Conservation (phyloP, 2,329 filamentous ascomycete species). For the Coniella lustricola region DNA sequence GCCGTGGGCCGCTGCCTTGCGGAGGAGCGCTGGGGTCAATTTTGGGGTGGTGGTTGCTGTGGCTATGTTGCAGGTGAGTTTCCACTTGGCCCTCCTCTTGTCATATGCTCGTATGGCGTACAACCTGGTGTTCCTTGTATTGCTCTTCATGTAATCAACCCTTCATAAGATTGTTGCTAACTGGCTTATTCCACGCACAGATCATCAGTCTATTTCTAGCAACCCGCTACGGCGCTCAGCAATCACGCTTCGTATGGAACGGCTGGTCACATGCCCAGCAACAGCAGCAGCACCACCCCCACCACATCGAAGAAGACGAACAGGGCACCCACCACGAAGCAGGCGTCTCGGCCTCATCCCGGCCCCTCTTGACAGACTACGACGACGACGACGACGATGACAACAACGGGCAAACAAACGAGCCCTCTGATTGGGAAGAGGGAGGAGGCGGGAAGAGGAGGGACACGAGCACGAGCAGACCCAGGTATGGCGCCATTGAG, state of each 20-base stretch:
- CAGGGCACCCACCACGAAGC: not conserved
- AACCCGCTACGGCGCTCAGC: not conserved
- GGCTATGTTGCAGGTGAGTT: conserved; percentile 47
- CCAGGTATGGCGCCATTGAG: conserved; percentile 8
- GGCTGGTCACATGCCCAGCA: not conserved
- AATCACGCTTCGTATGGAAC: not conserved
- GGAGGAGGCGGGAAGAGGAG: conserved; percentile 1
- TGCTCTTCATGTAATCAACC: no score
- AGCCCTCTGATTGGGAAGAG: conserved; percentile 10
- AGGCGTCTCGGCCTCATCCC: not conserved
- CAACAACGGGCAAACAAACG: no score
- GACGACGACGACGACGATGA: not conserved
- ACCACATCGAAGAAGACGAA: no score
- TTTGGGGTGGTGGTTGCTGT: conserved; percentile 47
- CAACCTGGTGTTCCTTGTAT: not conserved
- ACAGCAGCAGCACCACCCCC: not conserved
- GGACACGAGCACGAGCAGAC: not conserved
- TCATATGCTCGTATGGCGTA: no score
- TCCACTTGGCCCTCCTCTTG: no score
- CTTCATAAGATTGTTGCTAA: no score
- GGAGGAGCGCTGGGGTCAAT: conserved; percentile 45
- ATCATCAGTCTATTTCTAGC: conserved; percentile 6
- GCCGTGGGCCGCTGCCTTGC: conserved; percentile 50
- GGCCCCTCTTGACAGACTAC: conserved; percentile 5
- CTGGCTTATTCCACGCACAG: not conserved